Evolutionary conservation across 2,329 filamentous ascomycete genomes (phyloP).

Genomic region (Ascochyta clinopodiicola): DNA sequence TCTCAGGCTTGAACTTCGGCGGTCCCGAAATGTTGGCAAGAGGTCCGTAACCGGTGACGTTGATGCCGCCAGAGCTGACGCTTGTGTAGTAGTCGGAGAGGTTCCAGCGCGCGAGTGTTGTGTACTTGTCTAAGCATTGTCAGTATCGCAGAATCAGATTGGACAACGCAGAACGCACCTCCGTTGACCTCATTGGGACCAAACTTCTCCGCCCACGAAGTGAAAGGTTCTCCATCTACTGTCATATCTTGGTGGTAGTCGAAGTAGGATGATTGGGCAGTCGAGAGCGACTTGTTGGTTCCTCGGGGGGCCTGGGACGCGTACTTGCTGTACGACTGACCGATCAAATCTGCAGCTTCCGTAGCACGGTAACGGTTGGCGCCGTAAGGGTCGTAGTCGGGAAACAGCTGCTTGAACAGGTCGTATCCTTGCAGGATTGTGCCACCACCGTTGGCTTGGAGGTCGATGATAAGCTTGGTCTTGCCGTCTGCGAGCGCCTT

Average conservation of each 20-base stretch:
- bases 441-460: constrained; percentile 66
- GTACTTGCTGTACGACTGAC: constrained; percentile 49
- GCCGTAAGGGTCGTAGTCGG: constrained; percentile 57
- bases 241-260: constrained; percentile 57
- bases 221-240: constrained; percentile 58
- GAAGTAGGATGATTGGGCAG: constrained; percentile 51
- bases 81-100: constrained; percentile 42
- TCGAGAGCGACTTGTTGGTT: constrained; percentile 47
- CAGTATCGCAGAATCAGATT: background rate
- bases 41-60: constrained; percentile 44
- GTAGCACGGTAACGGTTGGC: constrained; percentile 59
- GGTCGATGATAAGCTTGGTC: constrained; percentile 66
- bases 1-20: constrained; percentile 61
- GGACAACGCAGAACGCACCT: constrained; percentile 17
- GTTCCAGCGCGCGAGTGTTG: constrained; percentile 44
- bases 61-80: constrained; percentile 44
- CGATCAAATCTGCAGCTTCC: constrained; percentile 55
- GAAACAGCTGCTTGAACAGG: constrained; percentile 66
- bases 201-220: constrained; percentile 54
- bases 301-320: constrained; percentile 42
- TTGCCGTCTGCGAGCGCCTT: constrained; percentile 58
- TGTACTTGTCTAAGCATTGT: constrained; percentile 51
- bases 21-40: constrained; percentile 52
- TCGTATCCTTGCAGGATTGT: constrained; percentile 66
- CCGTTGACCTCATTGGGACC: constrained; percentile 41